phyloP scores from a whole-genome alignment of 2,329 filamentous ascomycete genomes.

The Beauveria asiatica region DNA sequence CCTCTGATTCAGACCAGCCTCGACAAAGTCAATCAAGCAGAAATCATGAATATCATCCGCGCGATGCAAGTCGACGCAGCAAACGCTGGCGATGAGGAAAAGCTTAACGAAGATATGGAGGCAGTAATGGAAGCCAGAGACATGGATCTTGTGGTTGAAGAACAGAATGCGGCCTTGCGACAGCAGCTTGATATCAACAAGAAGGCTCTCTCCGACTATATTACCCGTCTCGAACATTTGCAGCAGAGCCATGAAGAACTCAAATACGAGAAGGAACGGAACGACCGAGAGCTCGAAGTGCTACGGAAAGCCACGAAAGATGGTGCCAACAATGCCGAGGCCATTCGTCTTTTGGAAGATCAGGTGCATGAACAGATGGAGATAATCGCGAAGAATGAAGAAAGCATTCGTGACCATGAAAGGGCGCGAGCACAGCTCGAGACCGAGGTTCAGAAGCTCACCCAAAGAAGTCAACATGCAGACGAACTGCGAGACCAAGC shows the following conservation, averaged over 20 bases:
- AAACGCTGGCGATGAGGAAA: slow-evolving; percentile 28
- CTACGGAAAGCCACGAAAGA: slow-evolving; percentile 41
- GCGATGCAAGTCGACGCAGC: slow-evolving; percentile 30
- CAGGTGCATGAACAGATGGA: slow-evolving; percentile 59
- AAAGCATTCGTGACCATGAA: slow-evolving; percentile 35
- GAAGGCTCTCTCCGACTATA: slow-evolving; percentile 50
- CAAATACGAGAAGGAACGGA: slow-evolving; percentile 52
- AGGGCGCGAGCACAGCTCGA: slow-evolving; percentile 45
- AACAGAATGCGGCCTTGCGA: slow-evolving; percentile 42
- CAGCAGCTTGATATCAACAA: slow-evolving; percentile 44
- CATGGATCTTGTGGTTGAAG: slow-evolving; percentile 48
- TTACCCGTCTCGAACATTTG: slow-evolving; percentile 50
- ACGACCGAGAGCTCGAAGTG: slow-evolving; percentile 44
- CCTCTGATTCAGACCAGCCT: slow-evolving; percentile 32
- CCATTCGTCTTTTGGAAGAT: slow-evolving; percentile 45
- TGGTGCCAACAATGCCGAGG: slow-evolving; percentile 42
- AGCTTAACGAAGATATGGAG: slow-evolving; percentile 31
- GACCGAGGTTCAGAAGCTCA: slow-evolving; percentile 40
- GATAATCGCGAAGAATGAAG: slow-evolving; percentile 58
- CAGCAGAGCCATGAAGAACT: slow-evolving; percentile 57
- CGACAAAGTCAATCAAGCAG: slow-evolving; percentile 33
- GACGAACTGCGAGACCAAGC: slow-evolving; percentile 51
- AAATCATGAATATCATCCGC: slow-evolving; percentile 38
- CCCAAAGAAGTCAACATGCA: slow-evolving; percentile 37
- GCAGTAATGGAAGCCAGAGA: slow-evolving; percentile 39